Percentiles rank a stretch among this genome's conserved stretches.
phyloP scores from a whole-genome alignment of 805 yeast genomes.

The Kodamaea jinghongensis region DNA sequence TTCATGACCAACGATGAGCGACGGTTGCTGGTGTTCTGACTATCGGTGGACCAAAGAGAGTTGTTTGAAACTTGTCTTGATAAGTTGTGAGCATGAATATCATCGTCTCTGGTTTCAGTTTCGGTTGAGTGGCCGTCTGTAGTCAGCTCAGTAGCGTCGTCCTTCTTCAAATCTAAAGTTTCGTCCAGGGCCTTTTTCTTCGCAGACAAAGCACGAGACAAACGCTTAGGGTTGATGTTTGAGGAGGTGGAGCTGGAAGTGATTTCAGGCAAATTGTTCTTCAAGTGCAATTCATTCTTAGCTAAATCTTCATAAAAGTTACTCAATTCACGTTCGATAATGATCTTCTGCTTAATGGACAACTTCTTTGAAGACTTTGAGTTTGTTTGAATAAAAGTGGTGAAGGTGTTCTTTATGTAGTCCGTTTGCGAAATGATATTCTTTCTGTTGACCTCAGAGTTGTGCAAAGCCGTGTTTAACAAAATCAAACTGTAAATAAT shows the following conservation, averaged over 20 bases:
- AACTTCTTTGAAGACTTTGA: conserved; percentile 26
- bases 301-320: conserved; percentile 43
- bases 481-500: conserved; percentile 69
- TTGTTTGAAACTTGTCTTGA: conserved; percentile 28
- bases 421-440: conserved; percentile 40
- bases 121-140: conserved; percentile 3
- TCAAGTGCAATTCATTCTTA: conserved; percentile 39
- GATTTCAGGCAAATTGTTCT: conserved; percentile 12
- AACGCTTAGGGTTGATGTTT: conserved; percentile 6
- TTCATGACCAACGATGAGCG: conserved; percentile 29
- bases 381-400: conserved; percentile 40
- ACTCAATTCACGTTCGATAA: conserved; percentile 45
- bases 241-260: conserved; percentile 6
- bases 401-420: conserved; percentile 41
- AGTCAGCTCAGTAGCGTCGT: conserved; percentile 1
- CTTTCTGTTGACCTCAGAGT: conserved; percentile 39
- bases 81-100: conserved; percentile 11
- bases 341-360: conserved; percentile 38
- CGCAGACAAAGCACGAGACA: conserved; percentile 11
- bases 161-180: conserved; percentile 5
- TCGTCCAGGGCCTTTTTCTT: conserved; percentile 7
- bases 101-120: background rate
- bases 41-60: conserved; percentile 40
- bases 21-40: conserved; percentile 13
- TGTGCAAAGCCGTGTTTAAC: conserved; percentile 75